phyloP scores from a whole-genome alignment of 2,329 filamentous ascomycete genomes.

The Orbilia javanica region DNA sequence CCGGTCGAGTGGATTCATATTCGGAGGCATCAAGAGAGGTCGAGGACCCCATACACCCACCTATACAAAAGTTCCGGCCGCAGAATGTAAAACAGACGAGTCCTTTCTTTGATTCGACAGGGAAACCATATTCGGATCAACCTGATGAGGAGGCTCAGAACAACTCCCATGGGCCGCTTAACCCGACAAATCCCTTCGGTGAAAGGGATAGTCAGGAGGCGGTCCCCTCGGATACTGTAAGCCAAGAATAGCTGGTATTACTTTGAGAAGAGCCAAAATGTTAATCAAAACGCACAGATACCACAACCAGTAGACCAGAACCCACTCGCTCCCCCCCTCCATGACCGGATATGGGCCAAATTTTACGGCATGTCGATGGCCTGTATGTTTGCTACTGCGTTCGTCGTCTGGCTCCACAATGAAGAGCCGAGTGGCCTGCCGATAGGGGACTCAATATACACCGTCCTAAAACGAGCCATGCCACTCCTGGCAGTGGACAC shows the following conservation, averaged over 20 bases:
- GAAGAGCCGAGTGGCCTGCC: constrained; percentile 74
- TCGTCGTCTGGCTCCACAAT: constrained; percentile 91
- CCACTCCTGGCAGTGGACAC: constrained; percentile 92
- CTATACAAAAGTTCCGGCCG: constrained; percentile 46
- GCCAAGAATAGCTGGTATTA: not conserved
- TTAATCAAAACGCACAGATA: constrained; percentile 57
- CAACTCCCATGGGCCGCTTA: constrained; percentile 71
- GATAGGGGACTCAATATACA: constrained; percentile 95
- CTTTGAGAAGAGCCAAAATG: not conserved
- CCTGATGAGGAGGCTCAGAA: constrained; percentile 7
- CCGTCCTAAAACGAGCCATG: constrained; percentile 85
- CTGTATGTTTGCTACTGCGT: constrained; percentile 86
- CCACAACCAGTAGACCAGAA: constrained; percentile 63
- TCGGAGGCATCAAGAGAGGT: constrained; percentile 36
- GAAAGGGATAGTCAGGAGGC: constrained; percentile 70
- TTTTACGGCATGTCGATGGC: constrained; percentile 87
- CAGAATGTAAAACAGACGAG: constrained; percentile 7
- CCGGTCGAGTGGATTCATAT: constrained; percentile 23
- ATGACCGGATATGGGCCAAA: constrained; percentile 93
- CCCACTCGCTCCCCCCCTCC: constrained; percentile 75
- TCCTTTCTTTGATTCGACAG: constrained; percentile 10
- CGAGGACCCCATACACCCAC: constrained; percentile 39
- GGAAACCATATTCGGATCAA: constrained; percentile 74
- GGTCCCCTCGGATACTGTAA: constrained; percentile 73
- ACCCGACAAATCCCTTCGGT: constrained; percentile 71